Evolutionary conservation across 148 eudicot species (phyloP), one percentile per base, ranked within the genome.

Genomic region (Amaranthus hypochondriacus): DNA sequence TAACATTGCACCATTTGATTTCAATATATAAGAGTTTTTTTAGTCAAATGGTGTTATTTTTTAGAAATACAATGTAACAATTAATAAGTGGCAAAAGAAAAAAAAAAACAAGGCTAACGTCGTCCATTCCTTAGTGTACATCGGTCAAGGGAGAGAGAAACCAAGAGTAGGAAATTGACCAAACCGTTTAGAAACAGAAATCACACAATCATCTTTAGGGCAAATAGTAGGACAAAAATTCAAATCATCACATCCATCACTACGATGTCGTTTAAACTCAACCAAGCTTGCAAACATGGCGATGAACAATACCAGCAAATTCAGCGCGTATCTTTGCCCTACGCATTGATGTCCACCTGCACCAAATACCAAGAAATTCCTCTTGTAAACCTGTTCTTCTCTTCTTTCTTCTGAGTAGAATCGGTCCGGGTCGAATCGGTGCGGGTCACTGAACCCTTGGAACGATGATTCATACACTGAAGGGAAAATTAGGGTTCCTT

Each of bases 291-390:
- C 68, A 43, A 91, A 91, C 86, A 91, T 82, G 3, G 95, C 92
- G 14, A 91, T 83, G 76, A 93, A 93, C 55, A 93, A 28, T 48
- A 89, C 87, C 62, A 93, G 72, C 21, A 91, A 85, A 62, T 88
- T 93, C 0, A 87, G 74, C 0, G 98, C 98, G 47, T 91, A 93
- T 64, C 89, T 82, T 78, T 91, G 98, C 0, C 98, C 98, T 53
- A 93, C 97, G 55, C 98, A 93, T 50, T 91, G 97, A 81, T 93
- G 97, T 55, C 85, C 78, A 70, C 98, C 97, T 1, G 98, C 95
- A 0, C 98, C 97, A 42, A 93, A 93, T 0, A 86, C 97, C 14
- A 93, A 56, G 66, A 73, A 93, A 71, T 93, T 93, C 73, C 83
- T 79, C 63, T 87, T 89, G 68, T 83, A 86, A 9, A 87, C 42